Base-by-base conservation (phyloP, 2,329 filamentous ascomycete species). In the Hirsutella minnesotensis region DNA sequence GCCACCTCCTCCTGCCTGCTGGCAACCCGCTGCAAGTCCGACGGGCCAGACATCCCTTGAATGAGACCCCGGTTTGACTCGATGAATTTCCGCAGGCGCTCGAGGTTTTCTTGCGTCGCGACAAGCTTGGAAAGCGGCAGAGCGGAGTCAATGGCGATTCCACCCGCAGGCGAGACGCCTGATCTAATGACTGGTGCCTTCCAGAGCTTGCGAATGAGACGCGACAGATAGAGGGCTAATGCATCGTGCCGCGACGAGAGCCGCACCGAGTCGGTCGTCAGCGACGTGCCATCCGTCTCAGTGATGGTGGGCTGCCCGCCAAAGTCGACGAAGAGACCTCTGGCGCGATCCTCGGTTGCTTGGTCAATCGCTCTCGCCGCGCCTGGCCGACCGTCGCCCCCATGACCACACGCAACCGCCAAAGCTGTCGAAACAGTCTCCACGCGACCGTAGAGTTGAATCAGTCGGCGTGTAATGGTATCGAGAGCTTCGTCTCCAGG, bases 361-460 rank as follows among this genome's bases (percentile, higher is more conserved):
- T 89, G 85, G 54, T 96, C 92, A 29, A 82, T 83, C 20, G 85
- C 81, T 36, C 88, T 78, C 36, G 79, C 76, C 44, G 87, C 84
- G 0, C 83, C 83, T 18, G 86, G 76, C 20, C 71, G 64, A 3
- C 72, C 60, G 54, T 95, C 90, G 21, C 83, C 81, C 9, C 88
- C 90, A 58, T 96, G 89, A 4, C 90, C 89, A 60, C 92, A 98
- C 31, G 92, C 89, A 24, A 98, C 92, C 10, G 92, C 92, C 41
- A 98, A 68, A 21, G 92, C 89, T 34, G 90, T 88, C 0, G 92
- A 86, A 42, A 94, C 81, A 1, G 86, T 92, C 60, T 98, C 92
- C 3, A 83, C 81, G 10, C 89, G 79, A 12, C 92, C 92, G 58
- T 96, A 98, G 9, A 81, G 74, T 44, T 81, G 77, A 47, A 92